Evolutionary conservation across 2,329 filamentous ascomycete species (phyloP).

Genomic region (Alternaria solani): DNA sequence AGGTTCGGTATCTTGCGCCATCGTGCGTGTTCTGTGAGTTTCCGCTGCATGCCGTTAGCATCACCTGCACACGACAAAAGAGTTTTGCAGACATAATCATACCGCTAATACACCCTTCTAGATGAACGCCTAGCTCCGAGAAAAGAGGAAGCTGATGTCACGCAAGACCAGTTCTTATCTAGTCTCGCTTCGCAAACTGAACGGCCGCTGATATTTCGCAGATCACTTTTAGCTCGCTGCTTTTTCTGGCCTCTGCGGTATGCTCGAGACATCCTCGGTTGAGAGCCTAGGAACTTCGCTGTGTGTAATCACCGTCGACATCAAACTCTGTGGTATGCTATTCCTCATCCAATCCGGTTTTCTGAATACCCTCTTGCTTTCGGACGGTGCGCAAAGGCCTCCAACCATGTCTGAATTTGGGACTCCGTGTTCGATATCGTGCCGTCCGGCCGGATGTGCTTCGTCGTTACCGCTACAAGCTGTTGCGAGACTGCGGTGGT

Average conservation of each 20-base stretch:
- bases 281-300: constrained; percentile 12
- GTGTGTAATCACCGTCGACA: constrained; percentile 28
- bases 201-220: not conserved
- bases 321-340: constrained; percentile 28
- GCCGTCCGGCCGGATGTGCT: not conserved
- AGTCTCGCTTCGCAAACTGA: not conserved
- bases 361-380: constrained; percentile 12
- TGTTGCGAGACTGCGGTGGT: constrained; percentile 31
- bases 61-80: not conserved
- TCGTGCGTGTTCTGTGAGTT: not conserved
- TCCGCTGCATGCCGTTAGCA: not conserved
- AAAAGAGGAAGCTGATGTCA: not conserved
- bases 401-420: not conserved
- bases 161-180: not conserved
- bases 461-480: constrained; percentile 1
- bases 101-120: not conserved
- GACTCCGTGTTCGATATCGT: constrained; percentile 11
- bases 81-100: not conserved
- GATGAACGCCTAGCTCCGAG: not conserved
- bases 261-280: not conserved
- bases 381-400: constrained; percentile 3
- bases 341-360: constrained; percentile 36
- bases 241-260: not conserved
- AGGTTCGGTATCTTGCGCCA: not conserved
- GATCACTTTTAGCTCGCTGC: not conserved